phyloP scores from a whole-genome alignment of 768 basidiomycete genomes.

The Suillus subluteus region DNA sequence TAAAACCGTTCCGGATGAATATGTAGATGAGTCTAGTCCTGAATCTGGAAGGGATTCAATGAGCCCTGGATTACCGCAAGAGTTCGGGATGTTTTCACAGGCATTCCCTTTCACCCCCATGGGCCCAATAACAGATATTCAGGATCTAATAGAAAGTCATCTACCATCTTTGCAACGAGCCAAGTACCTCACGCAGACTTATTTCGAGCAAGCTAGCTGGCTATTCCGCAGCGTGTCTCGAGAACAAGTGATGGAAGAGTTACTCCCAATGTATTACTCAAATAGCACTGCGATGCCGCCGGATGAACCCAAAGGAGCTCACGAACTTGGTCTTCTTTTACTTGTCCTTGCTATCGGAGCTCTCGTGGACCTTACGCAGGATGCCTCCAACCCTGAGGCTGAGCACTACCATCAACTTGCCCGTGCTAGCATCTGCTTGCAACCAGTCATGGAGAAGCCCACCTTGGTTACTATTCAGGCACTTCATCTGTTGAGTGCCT shows the following conservation, averaged over 20 bases:
- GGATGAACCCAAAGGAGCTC: conserved; percentile 47
- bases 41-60: conserved; percentile 32
- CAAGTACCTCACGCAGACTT: conserved; percentile 44
- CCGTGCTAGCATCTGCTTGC: conserved; percentile 64
- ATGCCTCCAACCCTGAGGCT: conserved; percentile 42
- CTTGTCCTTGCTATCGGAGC: conserved; percentile 57
- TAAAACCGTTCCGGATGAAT: conserved; percentile 19
- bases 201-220: conserved; percentile 54
- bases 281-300: conserved; percentile 21
- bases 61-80: conserved; percentile 35
- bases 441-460: conserved; percentile 73
- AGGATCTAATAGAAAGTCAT: conserved; percentile 53
- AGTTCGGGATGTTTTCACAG: conserved; percentile 53
- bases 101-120: conserved; percentile 69
- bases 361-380: conserved; percentile 41
- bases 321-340: conserved; percentile 54
- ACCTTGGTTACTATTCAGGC: conserved; percentile 71
- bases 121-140: conserved; percentile 49
- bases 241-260: conserved; percentile 48
- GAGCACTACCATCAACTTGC: conserved; percentile 72
- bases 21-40: conserved; percentile 24
- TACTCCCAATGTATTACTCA: conserved; percentile 46
- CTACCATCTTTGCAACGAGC: conserved; percentile 60
- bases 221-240: conserved; percentile 51
- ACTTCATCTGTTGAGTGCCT: conserved; percentile 69